Base-by-base conservation (phyloP, 768 basidiomycete species). In the Amanita fuliginea region DNA sequence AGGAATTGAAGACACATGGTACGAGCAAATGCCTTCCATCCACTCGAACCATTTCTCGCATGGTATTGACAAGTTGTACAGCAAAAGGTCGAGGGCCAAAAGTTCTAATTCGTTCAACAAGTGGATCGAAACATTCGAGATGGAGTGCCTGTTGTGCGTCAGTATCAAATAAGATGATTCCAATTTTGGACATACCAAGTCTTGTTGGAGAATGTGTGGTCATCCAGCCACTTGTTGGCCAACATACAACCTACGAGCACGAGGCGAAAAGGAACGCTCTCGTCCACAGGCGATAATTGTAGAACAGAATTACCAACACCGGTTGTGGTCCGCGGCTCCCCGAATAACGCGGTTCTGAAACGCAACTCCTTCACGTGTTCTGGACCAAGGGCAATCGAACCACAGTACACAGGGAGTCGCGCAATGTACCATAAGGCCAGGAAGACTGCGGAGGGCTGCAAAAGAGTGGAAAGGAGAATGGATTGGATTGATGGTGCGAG, bases 141-240 rank as follows among this genome's bases (percentile, higher is more conserved):
- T 86, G 6, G 80, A 80, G 55, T 90, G 83, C 86, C 86, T 90
- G 55, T 40, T 30, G 13, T 13, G 33, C 36, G 51, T 56, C 11
- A 54, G 44, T 39, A 49, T 18, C 37, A 42, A n/a, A 35, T 43
- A 14, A 57, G 16, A 46, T 40, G 30, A 46, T 18, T 34, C 14
- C 24, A 44, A 19, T 21, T 18, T 24, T 33, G 35, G 39, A 61
- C 80, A 52, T 62, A 87, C 87, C 87, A 90, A 47, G 87, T 90
- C 68, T 87, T 89, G 66, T 89, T 89, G 35, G 86, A 88, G 64
- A 89, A 90, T 0, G 87, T 89, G 58, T 90, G 87, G 56, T 90
- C 87, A 55, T 89, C 86, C 55, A 90, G 60, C 87, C 87, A 89
- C 65, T 90, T 90, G 63, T 89, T 89, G 16, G 86, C 85, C 30